Evolutionary conservation across 208 protist species (phyloP), one percentile per base, ranked within the genome.

Genomic region (Wallacemonas sp.): DNA sequence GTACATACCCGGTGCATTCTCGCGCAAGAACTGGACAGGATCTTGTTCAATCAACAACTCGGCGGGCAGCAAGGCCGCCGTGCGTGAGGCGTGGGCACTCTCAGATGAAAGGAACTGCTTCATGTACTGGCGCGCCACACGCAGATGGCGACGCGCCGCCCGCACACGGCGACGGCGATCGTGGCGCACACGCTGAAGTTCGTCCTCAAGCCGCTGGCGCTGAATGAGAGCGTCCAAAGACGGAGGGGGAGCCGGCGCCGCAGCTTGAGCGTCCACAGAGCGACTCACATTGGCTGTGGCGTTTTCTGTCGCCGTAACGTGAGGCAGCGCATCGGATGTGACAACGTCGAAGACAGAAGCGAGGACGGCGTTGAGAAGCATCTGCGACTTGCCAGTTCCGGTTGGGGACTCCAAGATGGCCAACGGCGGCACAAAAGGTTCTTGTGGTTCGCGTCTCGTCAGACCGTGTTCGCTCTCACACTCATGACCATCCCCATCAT

Each of bases 331-430:
- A 52, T 36, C 1, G 9, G 27, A 32, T 44, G 54, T 21, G 16
- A 75, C 69, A 2, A 73, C 67, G 16, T 81, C 73, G 58, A 83
- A 96, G 2, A 85, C 49, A 52, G 80, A 62, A 1, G 87, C 92
- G 26, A 96, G 79, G 16, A 86, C 83, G 48, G 80, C 72, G 70
- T 89, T 97, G 41, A 98, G 94, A 1, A 99, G 72, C 54, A 93
- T 94, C 33, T 98, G 90, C 11, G 97, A 96, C 66, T 98, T 98
- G 5, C 97, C 97, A 0, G 96, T 99, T 16, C 97, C 97, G 0
- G 97, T 99, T 0, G 97, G 97, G 1, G 86, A 96, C 76, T 99
- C 96, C 26, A 98, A 85, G 24, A 99, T 93, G 14, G 91, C 95
- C 8, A 98, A 66, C 60, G 32, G 49, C 66, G 61, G 68, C 44